Base-by-base conservation (phyloP, 306 rosid genomes). In the Lathyrus tuberosus region DNA sequence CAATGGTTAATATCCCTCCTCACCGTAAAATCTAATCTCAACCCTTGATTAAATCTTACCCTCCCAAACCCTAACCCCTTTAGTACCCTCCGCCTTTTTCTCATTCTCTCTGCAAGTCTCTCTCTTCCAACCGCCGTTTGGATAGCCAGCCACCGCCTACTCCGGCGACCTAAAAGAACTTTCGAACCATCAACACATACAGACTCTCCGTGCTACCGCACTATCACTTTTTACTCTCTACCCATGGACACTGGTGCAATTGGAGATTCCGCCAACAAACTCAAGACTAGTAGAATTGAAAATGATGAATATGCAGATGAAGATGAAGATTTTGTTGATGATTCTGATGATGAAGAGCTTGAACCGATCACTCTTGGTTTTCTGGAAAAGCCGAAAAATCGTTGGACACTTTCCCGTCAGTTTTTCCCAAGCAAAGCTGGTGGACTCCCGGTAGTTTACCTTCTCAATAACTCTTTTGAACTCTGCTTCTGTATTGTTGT, bases 361-460 rank as follows among this genome's bases (percentile, higher is more conserved):
- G 90, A 83, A 13, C 80, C 82, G 2, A 70, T 72, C 10, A 66
- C 79, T 71, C 81, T 90, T 46, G 98, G 98, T 68, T 90, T 90
- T 5, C 41, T 84, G 6, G 70, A 83, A 70, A 85, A 86, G 78
- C 86, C 97, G 0, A 59, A 85, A 77, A 85, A 73, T 54, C 44
- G 64, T 12, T 62, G 75, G 80, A 86, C 84, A 33, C 96, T 90
- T 74, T 43, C 31, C 30, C 85, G 88, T 26, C 94, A 90, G 38
- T 78, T 59, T 30, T 89, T 93, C 76, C 96, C 94, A 51, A 90
- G 94, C 83, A 93, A 90, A 84, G 96, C 94, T 65, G 97, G 98
- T 49, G 96, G 98, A 18, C 77, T 83, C 58, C 98, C 97, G 35
- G 97, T 93, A 83, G 24, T 73, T 16, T 69, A 49, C 65, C 35